A percentile compares a stretch with the other conserved stretches of the same genome.
Evolutionary conservation across 2,329 filamentous ascomycete genomes (phyloP).

Genomic region (Verticillium tricorpus): DNA sequence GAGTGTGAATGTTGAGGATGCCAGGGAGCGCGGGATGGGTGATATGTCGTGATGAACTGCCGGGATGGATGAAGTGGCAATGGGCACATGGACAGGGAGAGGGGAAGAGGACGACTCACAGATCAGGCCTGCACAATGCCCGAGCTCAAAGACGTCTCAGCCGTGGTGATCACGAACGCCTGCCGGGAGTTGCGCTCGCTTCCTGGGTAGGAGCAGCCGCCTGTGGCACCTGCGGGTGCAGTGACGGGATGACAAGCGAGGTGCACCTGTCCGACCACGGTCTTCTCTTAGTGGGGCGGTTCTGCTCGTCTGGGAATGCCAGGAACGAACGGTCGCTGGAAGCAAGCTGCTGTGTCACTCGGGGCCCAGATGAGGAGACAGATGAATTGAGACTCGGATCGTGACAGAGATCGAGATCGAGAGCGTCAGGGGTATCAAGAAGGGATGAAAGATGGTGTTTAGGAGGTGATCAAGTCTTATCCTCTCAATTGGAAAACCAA

Average conservation of each 20-base stretch:
- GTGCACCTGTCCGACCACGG: background rate
- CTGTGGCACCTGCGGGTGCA: background rate
- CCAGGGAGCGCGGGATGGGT: background rate
- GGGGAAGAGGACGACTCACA: background rate
- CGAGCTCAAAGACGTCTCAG: background rate
- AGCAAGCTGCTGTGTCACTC: background rate
- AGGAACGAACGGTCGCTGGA: too few species aligned
- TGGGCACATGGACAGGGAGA: background rate
- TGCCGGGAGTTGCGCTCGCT: background rate
- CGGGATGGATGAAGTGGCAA: background rate
- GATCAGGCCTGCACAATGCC: background rate
- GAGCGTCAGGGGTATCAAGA: background rate
- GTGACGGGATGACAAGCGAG: background rate
- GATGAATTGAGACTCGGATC: background rate
- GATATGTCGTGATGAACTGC: background rate
- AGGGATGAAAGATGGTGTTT: background rate
- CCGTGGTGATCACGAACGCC: background rate
- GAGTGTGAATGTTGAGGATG: background rate
- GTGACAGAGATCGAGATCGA: background rate
- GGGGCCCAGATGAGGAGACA: background rate
- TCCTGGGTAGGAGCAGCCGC: background rate
- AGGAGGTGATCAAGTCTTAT: background rate
- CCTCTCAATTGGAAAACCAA: background rate
- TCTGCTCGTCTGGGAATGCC: too few species aligned
- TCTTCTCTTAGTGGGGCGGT: background rate